Conservation (phyloP, 176 grass and related monocot species). For the Pharus latifolius region DNA sequence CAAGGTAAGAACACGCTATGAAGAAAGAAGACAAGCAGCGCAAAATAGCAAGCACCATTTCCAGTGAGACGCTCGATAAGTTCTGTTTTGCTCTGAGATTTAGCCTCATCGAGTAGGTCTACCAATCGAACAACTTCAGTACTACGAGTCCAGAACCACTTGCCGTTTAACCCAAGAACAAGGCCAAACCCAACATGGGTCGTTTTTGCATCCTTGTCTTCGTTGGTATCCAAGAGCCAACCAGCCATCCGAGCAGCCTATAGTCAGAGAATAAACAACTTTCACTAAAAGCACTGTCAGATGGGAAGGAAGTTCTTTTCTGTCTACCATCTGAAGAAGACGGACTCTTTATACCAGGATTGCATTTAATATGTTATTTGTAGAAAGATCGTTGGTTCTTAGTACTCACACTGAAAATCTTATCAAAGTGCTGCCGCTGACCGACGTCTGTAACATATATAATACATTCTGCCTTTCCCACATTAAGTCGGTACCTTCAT, state of each 20-base stretch:
- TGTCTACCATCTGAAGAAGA: no score
- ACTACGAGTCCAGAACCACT: slow-evolving; percentile 53
- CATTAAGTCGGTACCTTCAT: slow-evolving; percentile 56
- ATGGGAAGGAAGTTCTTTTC: not conserved
- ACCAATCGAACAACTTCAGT: slow-evolving; percentile 49
- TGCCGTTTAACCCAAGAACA: slow-evolving; percentile 73
- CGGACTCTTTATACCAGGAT: no score
- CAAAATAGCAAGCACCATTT: slow-evolving; percentile 43
- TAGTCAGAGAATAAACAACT: not conserved
- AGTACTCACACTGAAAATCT: slow-evolving; percentile 55
- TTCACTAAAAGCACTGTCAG: not conserved
- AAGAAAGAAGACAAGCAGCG: not conserved
- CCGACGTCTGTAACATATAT: slow-evolving; percentile 68
- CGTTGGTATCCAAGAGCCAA: slow-evolving; percentile 38
- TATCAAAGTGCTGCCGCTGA: slow-evolving; percentile 59
- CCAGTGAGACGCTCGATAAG: slow-evolving; percentile 40
- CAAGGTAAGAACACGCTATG: not conserved
- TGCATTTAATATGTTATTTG: no score
- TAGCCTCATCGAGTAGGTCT: slow-evolving; percentile 74
- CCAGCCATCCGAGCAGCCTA: slow-evolving; percentile 61
- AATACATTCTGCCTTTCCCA: slow-evolving; percentile 58
- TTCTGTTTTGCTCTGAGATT: slow-evolving; percentile 37
- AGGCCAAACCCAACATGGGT: slow-evolving; percentile 66
- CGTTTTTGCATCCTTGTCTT: slow-evolving; percentile 37
- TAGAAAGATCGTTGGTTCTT: not conserved